Base-by-base conservation (phyloP, 495 filamentous ascomycete species). In the Cercophora sp. region DNA sequence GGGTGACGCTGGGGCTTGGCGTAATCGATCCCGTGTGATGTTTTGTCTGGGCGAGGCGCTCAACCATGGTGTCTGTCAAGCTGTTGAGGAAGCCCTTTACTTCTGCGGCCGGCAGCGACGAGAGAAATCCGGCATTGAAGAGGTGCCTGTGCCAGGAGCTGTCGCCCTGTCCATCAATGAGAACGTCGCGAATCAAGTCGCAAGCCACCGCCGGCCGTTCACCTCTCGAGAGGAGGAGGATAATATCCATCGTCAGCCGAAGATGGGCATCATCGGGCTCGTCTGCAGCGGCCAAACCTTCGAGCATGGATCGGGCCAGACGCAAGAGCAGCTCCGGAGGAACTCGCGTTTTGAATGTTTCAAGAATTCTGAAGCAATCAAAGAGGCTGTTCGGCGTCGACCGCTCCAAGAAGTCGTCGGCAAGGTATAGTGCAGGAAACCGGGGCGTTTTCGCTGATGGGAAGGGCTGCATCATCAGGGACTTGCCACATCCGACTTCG, bases 131-230 rank as follows among this genome's bases (percentile, higher is more conserved):
- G 1, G 25, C 13, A 20, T 52, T 58, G 11, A 74, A 52, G 0
- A 74, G 26, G 20, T 57, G 53, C 5, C 67, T 56, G 56, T 70
- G 68, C 70, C 67, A 74, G 6, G 68, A 65, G 32, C 65, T 72
- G 22, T 67, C 55, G 34, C 63, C 59, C 13, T 64, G 65, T n/a
- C 54, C 43, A n/a, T 70, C 50, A 9, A 75, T 36, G 6, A 73
- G 60, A 13, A 66, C 51, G n/a, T 60, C 43, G 24, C 60, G 58
- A 11, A 69, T 47, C 18, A 72, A 50, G 2, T 54, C 31, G 22
- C 37, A 57, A 2, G 62, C 62, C 9, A 51, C 19, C 1, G 48
- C 27, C 1, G 65, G 65, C 10, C 39, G 43, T 6, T 63, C 58
- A 20, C 61, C 45, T 3, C n/a, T 34, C 4, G 49, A 34, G 0